phyloP scores from a whole-genome alignment of 108 stramenopile species.

The Discostella stelligeroides region DNA sequence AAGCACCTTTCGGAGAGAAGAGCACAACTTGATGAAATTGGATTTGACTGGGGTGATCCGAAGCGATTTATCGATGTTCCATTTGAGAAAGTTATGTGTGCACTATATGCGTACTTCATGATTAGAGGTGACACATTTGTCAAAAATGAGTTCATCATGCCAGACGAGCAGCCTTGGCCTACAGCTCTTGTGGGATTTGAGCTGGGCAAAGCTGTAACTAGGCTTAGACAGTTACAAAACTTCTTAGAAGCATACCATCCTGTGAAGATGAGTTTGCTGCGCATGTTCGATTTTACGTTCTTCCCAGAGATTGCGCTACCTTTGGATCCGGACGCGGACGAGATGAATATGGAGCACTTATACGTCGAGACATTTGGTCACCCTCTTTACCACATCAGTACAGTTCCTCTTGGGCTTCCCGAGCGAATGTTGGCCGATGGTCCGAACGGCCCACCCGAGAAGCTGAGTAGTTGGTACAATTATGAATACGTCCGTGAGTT shows the following conservation, averaged over 20 bases:
- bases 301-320: conserved; percentile 78
- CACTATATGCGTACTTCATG: conserved; percentile 79
- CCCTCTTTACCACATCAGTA: conserved; percentile 75
- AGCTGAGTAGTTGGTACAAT: conserved; percentile 73
- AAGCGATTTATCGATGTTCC: conserved; percentile 82
- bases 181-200: conserved; percentile 79
- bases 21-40: conserved; percentile 78
- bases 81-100: conserved; percentile 90
- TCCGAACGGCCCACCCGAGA: conserved; percentile 66
- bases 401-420: conserved; percentile 66
- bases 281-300: conserved; percentile 89
- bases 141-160: conserved; percentile 81
- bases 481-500: conserved; percentile 80
- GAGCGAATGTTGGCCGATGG: conserved; percentile 80
- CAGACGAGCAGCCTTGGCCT: conserved; percentile 93
- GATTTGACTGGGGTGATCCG: conserved; percentile 91
- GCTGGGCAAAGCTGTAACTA: conserved; percentile 77
- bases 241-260: conserved; percentile 87
- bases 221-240: conserved; percentile 80
- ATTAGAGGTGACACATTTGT: conserved; percentile 89
- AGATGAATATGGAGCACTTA: conserved; percentile 63
- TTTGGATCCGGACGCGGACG: conserved; percentile 72
- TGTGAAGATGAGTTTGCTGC: conserved; percentile 79
- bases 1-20: conserved; percentile 82
- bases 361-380: conserved; percentile 70